These are phyloP conservation scores for Lipomyces sp. DNA, from an alignment of 805 yeast genomes.

Conservation along the genomic window DNA sequence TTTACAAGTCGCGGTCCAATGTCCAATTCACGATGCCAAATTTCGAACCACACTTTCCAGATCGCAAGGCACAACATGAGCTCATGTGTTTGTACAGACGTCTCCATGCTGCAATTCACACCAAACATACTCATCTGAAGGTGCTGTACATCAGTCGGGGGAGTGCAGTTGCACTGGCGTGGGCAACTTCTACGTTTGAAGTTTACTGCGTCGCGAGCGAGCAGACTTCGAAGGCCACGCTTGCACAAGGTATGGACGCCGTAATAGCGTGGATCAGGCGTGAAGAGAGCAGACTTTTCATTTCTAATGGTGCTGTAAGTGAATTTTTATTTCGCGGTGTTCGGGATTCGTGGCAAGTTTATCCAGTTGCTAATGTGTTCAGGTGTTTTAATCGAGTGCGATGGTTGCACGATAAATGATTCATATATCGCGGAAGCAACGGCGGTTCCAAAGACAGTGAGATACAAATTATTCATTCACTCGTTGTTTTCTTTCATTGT, in stretches of 20 bases:
- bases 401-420: not conserved
- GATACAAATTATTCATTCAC: not conserved
- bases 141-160: conserved; percentile 40
- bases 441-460: not conserved
- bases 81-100: conserved; percentile 43
- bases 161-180: conserved; percentile 52
- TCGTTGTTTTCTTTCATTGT: not conserved
- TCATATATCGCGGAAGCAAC: not conserved
- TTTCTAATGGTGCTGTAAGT: conserved; percentile 41
- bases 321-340: conserved; percentile 21
- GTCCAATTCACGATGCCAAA: conserved; percentile 65
- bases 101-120: conserved; percentile 49
- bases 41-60: conserved; percentile 48
- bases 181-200: conserved; percentile 66
- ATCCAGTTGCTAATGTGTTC: conserved; percentile 2
- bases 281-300: conserved; percentile 59
- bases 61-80: conserved; percentile 39
- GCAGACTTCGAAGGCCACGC: conserved; percentile 56
- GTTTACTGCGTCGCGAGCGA: conserved; percentile 67
- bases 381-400: conserved; percentile 6
- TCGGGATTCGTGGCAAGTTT: not conserved
- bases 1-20: conserved; percentile 70
- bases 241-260: conserved; percentile 64
- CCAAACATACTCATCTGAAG: conserved; percentile 40
- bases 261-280: conserved; percentile 78